Base-by-base conservation (phyloP, 257 asterid species). In the Solanum gracilifrons region DNA sequence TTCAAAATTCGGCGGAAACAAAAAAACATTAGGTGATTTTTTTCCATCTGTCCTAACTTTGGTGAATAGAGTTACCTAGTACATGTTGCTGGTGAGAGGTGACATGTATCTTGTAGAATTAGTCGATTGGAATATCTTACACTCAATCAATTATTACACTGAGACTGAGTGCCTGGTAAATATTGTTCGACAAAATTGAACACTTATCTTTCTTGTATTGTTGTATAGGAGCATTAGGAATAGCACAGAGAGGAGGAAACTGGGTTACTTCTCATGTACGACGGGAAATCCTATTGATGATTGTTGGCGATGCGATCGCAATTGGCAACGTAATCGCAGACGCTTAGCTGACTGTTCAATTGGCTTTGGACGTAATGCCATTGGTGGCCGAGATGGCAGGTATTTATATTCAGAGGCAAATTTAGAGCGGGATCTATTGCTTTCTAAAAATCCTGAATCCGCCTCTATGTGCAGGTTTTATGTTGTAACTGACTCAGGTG, bases 281-380 rank as follows among this genome's bases (percentile, higher is more conserved):
- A 92, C 93, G 3, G 98, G 98, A 4, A 96, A 96, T 87, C 98
- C 99, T 0, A 94, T 96, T 15, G 99, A 96, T 88, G 97, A 94
- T 80, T 96, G 99, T 87, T 96, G 99, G 99, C 93, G 98, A 3
- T 95, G 98, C 88, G 96, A 95, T 88, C 93, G 87, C 21, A 84
- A 89, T 74, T 96, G 99, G 99, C 85, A 88, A 69, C 94, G 92
- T 72, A 83, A 90, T 88, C 99, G 99, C 6, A 93, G 92, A 20
- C 96, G 96, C 3, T 89, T 96, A 18, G 98, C 98, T 15, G 97
- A 94, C 88, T 96, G 99, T 90, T 87, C 94, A 25, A 93, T 95
- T 16, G 99, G 99, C 9, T 96, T 96, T 48, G 98, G 99, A 1
- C 97, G 98, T 71, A 95, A 93, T 31, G 96, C 99, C 25, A 87